phyloP scores from a whole-genome alignment of 2,329 filamentous ascomycete species.

The Penicillium frequentans region DNA sequence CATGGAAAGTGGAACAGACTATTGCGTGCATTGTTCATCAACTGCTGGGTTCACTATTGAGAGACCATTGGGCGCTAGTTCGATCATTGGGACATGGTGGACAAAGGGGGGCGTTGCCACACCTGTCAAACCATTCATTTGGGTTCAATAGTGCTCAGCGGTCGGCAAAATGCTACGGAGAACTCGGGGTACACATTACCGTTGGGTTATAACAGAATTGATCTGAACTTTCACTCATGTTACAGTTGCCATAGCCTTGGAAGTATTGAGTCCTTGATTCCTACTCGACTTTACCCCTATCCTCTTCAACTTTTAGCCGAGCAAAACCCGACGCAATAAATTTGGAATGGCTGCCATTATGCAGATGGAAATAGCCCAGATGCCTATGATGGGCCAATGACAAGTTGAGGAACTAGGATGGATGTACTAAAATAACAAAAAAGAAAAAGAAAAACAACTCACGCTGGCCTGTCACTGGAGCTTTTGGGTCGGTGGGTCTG shows the following conservation, averaged over 20 bases:
- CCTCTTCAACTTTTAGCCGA: background rate
- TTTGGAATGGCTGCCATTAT: constrained; percentile 2
- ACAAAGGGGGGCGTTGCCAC: constrained; percentile 13
- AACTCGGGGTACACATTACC: background rate
- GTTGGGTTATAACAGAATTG: background rate
- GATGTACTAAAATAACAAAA: background rate
- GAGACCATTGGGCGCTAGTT: constrained; percentile 16
- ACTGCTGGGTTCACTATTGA: constrained; percentile 19
- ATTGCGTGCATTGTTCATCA: constrained; percentile 8
- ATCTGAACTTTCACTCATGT: background rate
- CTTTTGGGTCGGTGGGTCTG: constrained; percentile 17
- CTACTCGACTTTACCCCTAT: background rate
- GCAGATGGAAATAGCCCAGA: background rate
- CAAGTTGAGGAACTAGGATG: background rate
- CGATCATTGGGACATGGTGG: constrained; percentile 11
- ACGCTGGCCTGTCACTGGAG: constrained; percentile 9
- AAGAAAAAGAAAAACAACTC: constrained; percentile 2
- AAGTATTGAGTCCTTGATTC: background rate
- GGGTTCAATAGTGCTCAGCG: constrained; percentile 15
- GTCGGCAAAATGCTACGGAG: background rate
- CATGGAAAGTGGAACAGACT: constrained; percentile 10
- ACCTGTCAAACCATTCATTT: constrained; percentile 22
- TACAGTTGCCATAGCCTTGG: background rate
- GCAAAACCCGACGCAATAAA: background rate
- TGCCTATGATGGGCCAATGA: background rate